Evolutionary conservation across 306 rosid genomes (phyloP), one percentile per base, ranked within the genome.

Genomic region (Luffa aegyptiaca): DNA sequence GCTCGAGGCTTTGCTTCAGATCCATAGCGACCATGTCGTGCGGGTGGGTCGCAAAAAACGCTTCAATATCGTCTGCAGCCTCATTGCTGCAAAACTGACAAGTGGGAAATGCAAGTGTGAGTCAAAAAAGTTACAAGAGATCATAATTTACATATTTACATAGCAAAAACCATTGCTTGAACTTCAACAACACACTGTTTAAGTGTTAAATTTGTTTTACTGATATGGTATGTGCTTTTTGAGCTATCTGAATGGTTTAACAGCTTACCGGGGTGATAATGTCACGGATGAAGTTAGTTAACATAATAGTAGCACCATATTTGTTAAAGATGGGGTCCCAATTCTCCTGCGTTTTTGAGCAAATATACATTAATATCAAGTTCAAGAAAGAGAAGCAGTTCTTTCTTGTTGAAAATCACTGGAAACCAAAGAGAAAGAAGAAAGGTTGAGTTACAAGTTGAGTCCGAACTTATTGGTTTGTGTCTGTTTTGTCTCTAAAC

Each of bases 311-410:
- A 70, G 62, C 81, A 46, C 91, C 93, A 80, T 84, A 88, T 81
- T 86, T 92, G 75, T 74, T 73, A 44, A 88, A 81, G 74, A 92
- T 88, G 77, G 80, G 78, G 33, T 86, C 97, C 97, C 90, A 88
- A 18, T 92, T 92, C 62, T 86, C 91, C 94, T 92, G 90, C 90
- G 76, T 76, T 84, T 78, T 37, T 44, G 0, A 70, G 76, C 52
- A 70, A 44, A 21, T 44, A n/a, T n/a, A 9, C 76, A 70, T 70
- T 6, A 70, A 12, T 70, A 64, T 64, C 45, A 63, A 63, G 5
- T 6, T 63, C 70, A 63, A 63, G 39, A 63, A 63, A 35, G 11
- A 35, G 70, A 35, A 5, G 10, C 65, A 21, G 37, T 59, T 64
- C 21, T 64, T 6, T 64, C 46, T 16, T 64, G 10, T 16, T 14